Base-by-base conservation (phyloP, 352 stramenopile genomes). In the Phytophthora pluvialis region DNA sequence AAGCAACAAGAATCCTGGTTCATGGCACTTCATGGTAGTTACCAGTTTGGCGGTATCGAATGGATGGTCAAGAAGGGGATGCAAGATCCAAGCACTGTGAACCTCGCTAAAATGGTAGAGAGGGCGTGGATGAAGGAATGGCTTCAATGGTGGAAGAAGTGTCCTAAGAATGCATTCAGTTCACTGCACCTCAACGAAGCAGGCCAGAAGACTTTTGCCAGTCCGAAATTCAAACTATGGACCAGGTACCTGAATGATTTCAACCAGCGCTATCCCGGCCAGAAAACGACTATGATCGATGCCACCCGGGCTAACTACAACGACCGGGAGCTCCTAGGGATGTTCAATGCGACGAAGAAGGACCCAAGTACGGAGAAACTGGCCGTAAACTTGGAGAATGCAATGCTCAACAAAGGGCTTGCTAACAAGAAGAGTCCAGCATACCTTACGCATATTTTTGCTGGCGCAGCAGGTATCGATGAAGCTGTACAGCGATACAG, bases 201-300 rank as follows among this genome's bases (percentile, higher is more conserved):
- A 13, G 25, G 26, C 6, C 26, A 51, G 9, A 38, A 26, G 8
- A 5, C n/a, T 7, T 35, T 36, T 36, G 15, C 15, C 25, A 38
- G 9, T 29, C 36, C 46, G 5, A 32, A 51, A 16, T 47, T 57
- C 31, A 31, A 10, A 9, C 2, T 29, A 6, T 45, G 36, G 29
- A 18, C 35, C 29, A 58, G 44, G 18, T 64, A 64, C 21, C 16
- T 58, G n/a, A 36, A 58, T n/a, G 29, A 57, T 13, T 57, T 51
- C 31, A 64, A 59, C 31, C 15, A 15, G 7, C 25, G 11, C 6
- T 49, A 57, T n/a, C 33, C 55, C 2, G 25, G 50, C 13, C 15
- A 43, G 36, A 64, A 26, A 31, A 42, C 42, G 32, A 55, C 8
- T 1, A 21, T 21, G 21, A 21, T 21, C 21, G 21, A 21, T 21